Base-by-base conservation (phyloP, 192 early-diverging fungal species). In the Backusella liffmaniae region DNA sequence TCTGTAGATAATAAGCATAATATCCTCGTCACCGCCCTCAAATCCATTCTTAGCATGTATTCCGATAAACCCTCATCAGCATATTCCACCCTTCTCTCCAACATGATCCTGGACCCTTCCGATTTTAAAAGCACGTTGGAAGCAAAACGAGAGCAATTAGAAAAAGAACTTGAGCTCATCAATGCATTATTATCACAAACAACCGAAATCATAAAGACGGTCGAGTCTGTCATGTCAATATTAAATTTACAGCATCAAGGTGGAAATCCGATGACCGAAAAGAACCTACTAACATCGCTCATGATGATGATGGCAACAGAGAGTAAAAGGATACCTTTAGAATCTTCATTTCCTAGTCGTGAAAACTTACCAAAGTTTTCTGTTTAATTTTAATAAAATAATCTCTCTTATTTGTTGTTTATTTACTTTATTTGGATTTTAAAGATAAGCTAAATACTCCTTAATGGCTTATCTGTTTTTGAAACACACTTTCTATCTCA, bases 81-180 rank as follows among this genome's bases (percentile, higher is more conserved):
- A 30, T 46, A 32, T 8, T 21, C 70, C 5, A 18, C 70, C 16
- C 16, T 71, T 32, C 39, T 71, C 15, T 71, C 70, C 15, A 65
- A 26, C 4, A 73, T 73, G 51, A 56, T 73, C 2, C n/a, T 65
- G 6, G 72, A 73, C 0, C 72, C 73, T 8, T 21, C 59, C 0
- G 42, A 66, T 21, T 74, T 74, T 12, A 36, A 66, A 13, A 30
- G n/a, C 13, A 29, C 26, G 3, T 66, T 74, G 18, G 59, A 74
- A 34, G 12, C 36, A 9, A 36, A 65, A 30, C 51, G 65, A 37
- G 36, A 66, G 13, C 21, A 74, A 15, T 32, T 74, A 6, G 39
- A 74, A 23, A 36, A 74, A 44, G 73, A 74, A 30, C 36, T 74
- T 15, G 29, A 74, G 16, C 56, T 42, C 21, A 67, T 74, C 13